Base-by-base conservation (phyloP, 768 basidiomycete genomes). In the Rhizopogon vulgaris region DNA sequence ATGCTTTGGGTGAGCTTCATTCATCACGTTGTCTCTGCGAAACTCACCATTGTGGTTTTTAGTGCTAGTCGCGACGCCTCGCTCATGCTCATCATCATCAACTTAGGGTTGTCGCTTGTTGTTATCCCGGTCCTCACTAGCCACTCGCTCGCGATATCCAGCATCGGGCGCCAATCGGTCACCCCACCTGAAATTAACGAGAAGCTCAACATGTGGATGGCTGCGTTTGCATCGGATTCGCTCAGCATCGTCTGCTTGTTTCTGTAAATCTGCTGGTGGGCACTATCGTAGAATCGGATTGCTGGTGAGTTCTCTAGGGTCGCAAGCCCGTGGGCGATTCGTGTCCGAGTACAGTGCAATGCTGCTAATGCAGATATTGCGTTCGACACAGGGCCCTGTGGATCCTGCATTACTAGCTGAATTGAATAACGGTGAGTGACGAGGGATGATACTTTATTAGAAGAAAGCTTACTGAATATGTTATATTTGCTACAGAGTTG, bases 91-190 rank as follows among this genome's bases (percentile, higher is more conserved):
- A 78, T 69, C 62, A 87, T 74, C 45, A 74, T 73, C 43, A 78
- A 57, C 60, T 79, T 79, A 1, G 86, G 84, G 62, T 88, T 82
- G 56, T 85, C 84, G 59, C 82, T 78, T 32, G 69, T 69, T 37
- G 77, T 74, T 38, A 91, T 72, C 28, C 84, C 81, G 3, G 79
- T 84, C 62, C 84, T 79, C 41, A 70, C 72, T 41, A 91, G 71
- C 90, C 90, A 92, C 53, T 90, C 87, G 58, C 78, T 78, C 41
- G 88, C 82, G 18, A 90, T 75, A 37, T 77, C 73, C 60, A 92
- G 80, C 56, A 85, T 80, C 6, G 73, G 70, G 54, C 78, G 78
- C 90, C 90, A 93, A 58, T 84, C 80, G 15, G 75, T 78, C 48
- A 72, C 69, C 34, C 87, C 82, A 49, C 85, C 85, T 2, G 81